Evolutionary conservation across 805 yeast species (phyloP).

Genomic region (Saturnispora silvae): DNA sequence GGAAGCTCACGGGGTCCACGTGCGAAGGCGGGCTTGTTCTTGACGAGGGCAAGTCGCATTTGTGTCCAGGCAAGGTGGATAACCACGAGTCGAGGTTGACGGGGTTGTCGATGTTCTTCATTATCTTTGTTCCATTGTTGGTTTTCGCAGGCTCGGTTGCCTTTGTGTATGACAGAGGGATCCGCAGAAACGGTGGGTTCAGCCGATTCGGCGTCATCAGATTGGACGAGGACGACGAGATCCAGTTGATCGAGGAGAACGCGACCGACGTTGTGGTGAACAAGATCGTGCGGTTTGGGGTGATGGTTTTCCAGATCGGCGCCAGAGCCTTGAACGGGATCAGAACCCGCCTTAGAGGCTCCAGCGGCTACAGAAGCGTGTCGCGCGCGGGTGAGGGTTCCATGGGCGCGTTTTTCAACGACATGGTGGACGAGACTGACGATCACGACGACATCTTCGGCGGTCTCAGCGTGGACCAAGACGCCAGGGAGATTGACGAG

Average conservation of each 20-base stretch:
- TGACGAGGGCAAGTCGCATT: constrained; percentile 50
- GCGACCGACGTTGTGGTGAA: constrained; percentile 49
- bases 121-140: constrained; percentile 46
- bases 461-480: constrained; percentile 30
- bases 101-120: constrained; percentile 41
- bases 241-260: constrained; percentile 48
- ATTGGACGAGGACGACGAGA: constrained; percentile 59
- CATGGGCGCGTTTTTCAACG: constrained; percentile 21
- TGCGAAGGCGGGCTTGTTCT: constrained; percentile 72
- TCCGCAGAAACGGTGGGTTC: constrained; percentile 69
- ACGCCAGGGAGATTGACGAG: constrained; percentile 37
- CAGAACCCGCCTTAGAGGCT: background rate
- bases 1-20: constrained; percentile 75
- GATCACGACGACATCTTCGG: constrained; percentile 26
- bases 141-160: constrained; percentile 44
- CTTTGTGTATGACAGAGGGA: constrained; percentile 73
- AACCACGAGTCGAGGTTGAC: constrained; percentile 39
- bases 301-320: constrained; percentile 23
- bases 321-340: constrained; percentile 2
- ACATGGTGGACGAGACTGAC: constrained; percentile 19
- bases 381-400: constrained; percentile 15
- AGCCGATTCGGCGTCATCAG: constrained; percentile 76
- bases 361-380: constrained; percentile 17
- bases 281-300: constrained; percentile 46
- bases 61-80: constrained; percentile 82